Percentiles rank a stretch among this genome's conserved stretches.
Conservation (phyloP, 106 monocot genomes). For the Alisma plantagoaquatica region DNA sequence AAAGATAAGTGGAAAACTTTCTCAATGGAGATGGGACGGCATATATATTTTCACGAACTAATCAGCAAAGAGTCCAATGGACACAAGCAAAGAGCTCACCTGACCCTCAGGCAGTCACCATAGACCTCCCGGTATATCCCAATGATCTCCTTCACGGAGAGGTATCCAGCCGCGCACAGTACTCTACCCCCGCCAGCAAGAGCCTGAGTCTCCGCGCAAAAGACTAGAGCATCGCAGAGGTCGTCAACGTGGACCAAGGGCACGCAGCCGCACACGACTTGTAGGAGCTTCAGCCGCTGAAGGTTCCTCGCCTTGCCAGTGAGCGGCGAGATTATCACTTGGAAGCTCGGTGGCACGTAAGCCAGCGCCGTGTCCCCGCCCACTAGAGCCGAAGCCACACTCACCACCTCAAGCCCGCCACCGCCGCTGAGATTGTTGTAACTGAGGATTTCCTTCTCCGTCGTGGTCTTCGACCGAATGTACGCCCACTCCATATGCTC, state of each 20-base stretch:
- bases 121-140: background rate
- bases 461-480: background rate
- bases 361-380: background rate
- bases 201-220: background rate
- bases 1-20: background rate
- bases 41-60: too few species aligned
- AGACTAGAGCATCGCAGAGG: slow-evolving; percentile 1
- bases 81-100: too few species aligned
- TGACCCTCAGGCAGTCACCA: background rate
- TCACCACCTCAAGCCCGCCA: slow-evolving; percentile 2
- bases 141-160: background rate
- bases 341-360: background rate
- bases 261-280: background rate
- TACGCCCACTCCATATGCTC: too few species aligned
- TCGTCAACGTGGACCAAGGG: slow-evolving; percentile 5
- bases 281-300: background rate
- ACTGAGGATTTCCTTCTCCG: slow-evolving; percentile 1
- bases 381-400: background rate
- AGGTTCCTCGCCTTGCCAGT: background rate
- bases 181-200: background rate
- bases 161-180: background rate
- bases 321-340: background rate
- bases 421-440: background rate
- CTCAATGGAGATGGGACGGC: background rate
- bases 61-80: too few species aligned